Base-by-base conservation (phyloP, 1,284 basidiomycete genomes). In the Apiotrichum sp. region DNA sequence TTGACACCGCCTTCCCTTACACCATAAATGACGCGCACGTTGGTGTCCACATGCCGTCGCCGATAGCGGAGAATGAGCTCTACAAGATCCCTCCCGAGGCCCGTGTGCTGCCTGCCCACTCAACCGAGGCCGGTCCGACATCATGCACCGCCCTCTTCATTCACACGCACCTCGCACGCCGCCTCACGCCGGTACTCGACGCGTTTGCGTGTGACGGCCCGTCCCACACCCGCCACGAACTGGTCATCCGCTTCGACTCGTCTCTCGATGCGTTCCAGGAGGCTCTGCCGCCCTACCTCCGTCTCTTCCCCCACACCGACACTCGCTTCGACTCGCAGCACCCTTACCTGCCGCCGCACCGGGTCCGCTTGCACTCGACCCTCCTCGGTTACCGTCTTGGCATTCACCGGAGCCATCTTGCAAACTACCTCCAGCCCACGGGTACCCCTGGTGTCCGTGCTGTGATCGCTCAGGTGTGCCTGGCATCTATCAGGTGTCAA, bases 1-100 rank as follows among this genome's bases (percentile, higher is more conserved):
- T 70, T 60, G 65, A 68, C 40, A 72, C 71, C 4, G 64, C 66
- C 3, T 66, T 69, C 61, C 72, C 72, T 2, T 74, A 74, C 62
- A 72, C 69, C 9, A 71, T 74, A 46, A 55, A 69, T 47, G 70
- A 72, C 51, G 64, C 65, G 3, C 72, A 74, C 52, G 65, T 68
- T 40, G 66, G 69, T 22, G 66, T 72, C 39, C 65, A 68, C 51
- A 56, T 71, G 3, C 72, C 72, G 2, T 71, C 71, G 4, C 66
- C 69, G 4, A 67, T 72, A 48, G 61, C 70, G n/a, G 72, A 74
- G 53, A 42, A 52, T 7, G 72, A 74, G 9, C 63, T 74, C 13
- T 69, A 69, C 58, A 58, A 65, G 57, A 59, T 68, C 46, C 56
- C 67, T 1, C 56, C 62, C 4, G 63, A 67, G 13, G 56, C 63